These are phyloP conservation scores for Acanthamoeba castellanii DNA, from an alignment of 208 protist species.

Conservation along the genomic window DNA sequence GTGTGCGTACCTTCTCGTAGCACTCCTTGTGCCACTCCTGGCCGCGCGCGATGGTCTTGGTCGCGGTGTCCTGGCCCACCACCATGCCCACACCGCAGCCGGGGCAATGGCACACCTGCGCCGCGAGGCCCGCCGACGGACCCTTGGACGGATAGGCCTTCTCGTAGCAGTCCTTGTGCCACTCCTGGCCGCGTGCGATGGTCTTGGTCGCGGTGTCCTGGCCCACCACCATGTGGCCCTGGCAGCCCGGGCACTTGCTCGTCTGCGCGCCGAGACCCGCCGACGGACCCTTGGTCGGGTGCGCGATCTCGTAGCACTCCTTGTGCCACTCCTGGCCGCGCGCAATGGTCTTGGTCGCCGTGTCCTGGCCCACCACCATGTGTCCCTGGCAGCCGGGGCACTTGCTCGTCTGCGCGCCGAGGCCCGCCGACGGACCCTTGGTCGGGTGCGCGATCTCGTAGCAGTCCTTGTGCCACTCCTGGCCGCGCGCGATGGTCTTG, in stretches of 20 bases:
- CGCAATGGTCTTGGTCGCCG: constrained; percentile 31
- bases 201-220: constrained; percentile 23
- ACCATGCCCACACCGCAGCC: constrained; percentile 43
- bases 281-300: constrained; percentile 47
- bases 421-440: background rate
- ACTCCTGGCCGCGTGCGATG: constrained; percentile 27
- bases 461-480: constrained; percentile 66
- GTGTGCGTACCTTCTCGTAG: background rate
- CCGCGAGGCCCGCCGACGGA: constrained; percentile 28
- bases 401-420: background rate
- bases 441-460: constrained; percentile 22
- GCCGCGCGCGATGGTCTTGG: constrained; percentile 10
- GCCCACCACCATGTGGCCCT: background rate
- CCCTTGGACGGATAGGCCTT: constrained; percentile 46
- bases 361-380: constrained; percentile 61
- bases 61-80: constrained; percentile 8
- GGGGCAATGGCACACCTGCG: background rate
- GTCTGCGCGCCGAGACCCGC: background rate
- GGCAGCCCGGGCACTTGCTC: background rate
- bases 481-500: constrained; percentile 54
- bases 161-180: constrained; percentile 61
- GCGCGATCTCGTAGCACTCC: constrained; percentile 23
- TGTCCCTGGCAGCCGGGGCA: constrained; percentile 23
- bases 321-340: constrained; percentile 66
- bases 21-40: constrained; percentile 66